Conservation (phyloP, 2,329 filamentous ascomycete genomes). For the Talaromyces islandicus region DNA sequence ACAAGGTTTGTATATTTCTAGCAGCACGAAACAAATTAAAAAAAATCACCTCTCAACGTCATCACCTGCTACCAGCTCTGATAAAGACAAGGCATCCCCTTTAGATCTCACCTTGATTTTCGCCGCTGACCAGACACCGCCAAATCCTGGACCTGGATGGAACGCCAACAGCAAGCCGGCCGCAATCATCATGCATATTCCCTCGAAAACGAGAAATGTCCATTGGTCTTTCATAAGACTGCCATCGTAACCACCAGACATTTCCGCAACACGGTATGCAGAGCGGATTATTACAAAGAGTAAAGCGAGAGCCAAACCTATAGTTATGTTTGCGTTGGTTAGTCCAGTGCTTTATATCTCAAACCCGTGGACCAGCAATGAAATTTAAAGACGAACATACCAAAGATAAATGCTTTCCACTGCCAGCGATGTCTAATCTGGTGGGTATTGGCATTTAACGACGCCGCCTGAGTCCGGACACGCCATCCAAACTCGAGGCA, state of each 20-base stretch:
- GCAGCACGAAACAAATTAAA: too few species aligned
- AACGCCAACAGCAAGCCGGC: neutral
- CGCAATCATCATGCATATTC: neutral
- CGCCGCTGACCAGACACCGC: neutral
- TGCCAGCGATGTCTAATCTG: too few species aligned
- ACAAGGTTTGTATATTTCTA: too few species aligned
- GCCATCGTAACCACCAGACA: constrained; percentile 3
- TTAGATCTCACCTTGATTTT: neutral
- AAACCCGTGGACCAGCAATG: too few species aligned
- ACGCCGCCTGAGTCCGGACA: too few species aligned
- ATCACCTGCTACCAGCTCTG: neutral
- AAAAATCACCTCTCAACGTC: neutral
- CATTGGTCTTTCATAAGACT: neutral
- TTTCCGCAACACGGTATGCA: neutral
- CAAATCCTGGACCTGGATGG: constrained; percentile 1
- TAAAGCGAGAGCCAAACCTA: neutral
- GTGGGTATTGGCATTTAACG: too few species aligned
- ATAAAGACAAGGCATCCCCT: too few species aligned
- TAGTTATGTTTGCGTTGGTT: too few species aligned
- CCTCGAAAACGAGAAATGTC: constrained; percentile 4
- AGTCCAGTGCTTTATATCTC: too few species aligned
- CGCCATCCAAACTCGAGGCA: too few species aligned
- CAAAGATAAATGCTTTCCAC: too few species aligned
- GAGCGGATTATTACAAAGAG: constrained; percentile 1
- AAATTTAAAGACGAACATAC: too few species aligned